Conservation (phyloP, 805 yeast species). For the Scheffersomyces stipitis region DNA sequence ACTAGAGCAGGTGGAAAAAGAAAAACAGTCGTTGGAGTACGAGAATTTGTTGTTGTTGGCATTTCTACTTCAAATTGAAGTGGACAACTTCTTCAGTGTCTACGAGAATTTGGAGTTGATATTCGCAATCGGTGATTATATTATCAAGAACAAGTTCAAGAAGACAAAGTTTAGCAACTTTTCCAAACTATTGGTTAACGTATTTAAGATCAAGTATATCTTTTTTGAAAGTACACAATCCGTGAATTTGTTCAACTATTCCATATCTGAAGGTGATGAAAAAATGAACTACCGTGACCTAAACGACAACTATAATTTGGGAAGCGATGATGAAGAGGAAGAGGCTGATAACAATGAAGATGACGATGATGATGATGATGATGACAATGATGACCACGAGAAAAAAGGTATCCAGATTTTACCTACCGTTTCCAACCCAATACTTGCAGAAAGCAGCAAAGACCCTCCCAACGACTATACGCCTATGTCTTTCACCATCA, state of each 20-base stretch:
- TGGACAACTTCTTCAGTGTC: conserved; percentile 38
- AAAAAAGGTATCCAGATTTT: conserved; percentile 14
- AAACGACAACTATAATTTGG: conserved; percentile 35
- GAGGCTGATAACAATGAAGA: conserved; percentile 12
- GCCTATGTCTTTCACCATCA: conserved; percentile 28
- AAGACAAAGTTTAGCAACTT: conserved; percentile 16
- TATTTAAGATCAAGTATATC: conserved; percentile 32
- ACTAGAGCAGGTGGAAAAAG: conserved; percentile 8
- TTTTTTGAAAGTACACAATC: conserved; percentile 50
- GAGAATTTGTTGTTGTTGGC: conserved; percentile 33
- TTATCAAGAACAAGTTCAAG: conserved; percentile 19
- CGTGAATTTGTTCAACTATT: conserved; percentile 47
- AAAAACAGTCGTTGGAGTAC: conserved; percentile 22
- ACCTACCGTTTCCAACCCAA: conserved; percentile 23
- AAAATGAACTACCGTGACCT: conserved; percentile 48
- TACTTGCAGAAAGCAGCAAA: conserved; percentile 5
- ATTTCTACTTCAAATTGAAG: conserved; percentile 36
- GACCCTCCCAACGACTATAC: conserved; percentile 9
- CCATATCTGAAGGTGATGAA: conserved; percentile 33
- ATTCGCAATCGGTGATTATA: conserved; percentile 40
- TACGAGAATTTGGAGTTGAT: conserved; percentile 43
- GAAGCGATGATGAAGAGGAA: conserved; percentile 8
- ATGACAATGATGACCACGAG: conserved; percentile 11
- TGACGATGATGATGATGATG: conserved; percentile 14
- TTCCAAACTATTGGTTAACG: conserved; percentile 24